Base-by-base conservation (phyloP, 208 protist species). In the Trypanosomatidae sp. region DNA sequence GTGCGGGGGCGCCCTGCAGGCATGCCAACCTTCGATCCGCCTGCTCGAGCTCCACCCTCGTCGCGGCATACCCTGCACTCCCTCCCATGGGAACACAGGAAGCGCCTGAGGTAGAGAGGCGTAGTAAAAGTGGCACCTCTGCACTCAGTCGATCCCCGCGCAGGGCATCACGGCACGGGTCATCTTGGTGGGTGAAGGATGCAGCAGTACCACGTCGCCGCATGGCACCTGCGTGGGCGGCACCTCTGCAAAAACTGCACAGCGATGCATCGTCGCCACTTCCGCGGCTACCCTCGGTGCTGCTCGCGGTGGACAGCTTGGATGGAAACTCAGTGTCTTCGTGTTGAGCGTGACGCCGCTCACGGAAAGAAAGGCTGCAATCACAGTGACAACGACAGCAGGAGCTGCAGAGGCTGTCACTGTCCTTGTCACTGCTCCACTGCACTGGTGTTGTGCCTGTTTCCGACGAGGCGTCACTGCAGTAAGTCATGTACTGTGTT, bases 51-150 rank as follows among this genome's bases (percentile, higher is more conserved):
- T 52, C 53, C 43, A 56, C 41, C 53, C 13, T 19, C 55, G 73
- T 50, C 36, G 62, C 43, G 25, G 64, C 62, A 13, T 75, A 64
- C 28, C 55, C 50, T 33, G 50, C 25, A 36, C 30, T 30, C 3
- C 52, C 17, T 1, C 41, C 9, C 36, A 25, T 25, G 6, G 33
- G 9, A n/a, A 44, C 33, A n/a, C 22, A 19, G 28, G 50, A 30
- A 0, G 15, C 9, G 0, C 33, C 7, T 10, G 62, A 69, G 12
- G 15, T 15, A 10, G 52, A 59, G 2, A 80, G 53, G 43, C 71
- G 52, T 15, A 80, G 69, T 15, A 80, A 49, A 10, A 64, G 69
- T 0, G 75, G 75, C 30, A 72, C 69, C 58, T 74, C 75, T 7
- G 44, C 17, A 53, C 60, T 66, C 36, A 68, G 55, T 12, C 50